These are phyloP conservation scores for Cruciata laevipes DNA, from an alignment of 257 asterid species.

Conservation along the genomic window DNA sequence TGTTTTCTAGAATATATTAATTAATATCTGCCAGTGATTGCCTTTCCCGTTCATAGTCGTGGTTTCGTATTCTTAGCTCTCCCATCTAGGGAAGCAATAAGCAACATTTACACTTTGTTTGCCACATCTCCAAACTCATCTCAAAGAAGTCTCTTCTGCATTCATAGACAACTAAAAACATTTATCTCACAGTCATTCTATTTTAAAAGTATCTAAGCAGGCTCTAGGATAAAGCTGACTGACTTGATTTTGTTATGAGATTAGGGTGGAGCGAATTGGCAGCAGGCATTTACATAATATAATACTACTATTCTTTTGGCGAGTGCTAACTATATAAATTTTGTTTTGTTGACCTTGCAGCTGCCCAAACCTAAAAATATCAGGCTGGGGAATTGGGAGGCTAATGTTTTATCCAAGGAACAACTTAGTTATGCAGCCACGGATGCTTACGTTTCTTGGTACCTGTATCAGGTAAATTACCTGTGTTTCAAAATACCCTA, in stretches of 20 bases:
- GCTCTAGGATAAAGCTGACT: neutral
- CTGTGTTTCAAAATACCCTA: neutral
- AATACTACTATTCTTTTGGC: neutral
- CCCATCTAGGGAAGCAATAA: neutral
- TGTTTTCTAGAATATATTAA: neutral
- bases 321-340: conserved; percentile 10
- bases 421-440: conserved; percentile 79
- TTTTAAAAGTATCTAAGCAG: neutral
- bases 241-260: neutral
- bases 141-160: neutral
- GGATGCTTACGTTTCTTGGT: conserved; percentile 86
- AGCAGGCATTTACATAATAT: neutral
- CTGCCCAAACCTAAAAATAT: conserved; percentile 71
- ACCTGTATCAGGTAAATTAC: conserved; percentile 63
- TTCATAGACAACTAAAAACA: too few species aligned
- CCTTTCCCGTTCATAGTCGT: neutral
- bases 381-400: conserved; percentile 94
- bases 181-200: neutral
- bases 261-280: neutral
- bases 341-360: conserved; percentile 40
- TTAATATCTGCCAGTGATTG: neutral
- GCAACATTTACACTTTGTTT: neutral
- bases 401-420: conserved; percentile 46
- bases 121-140: neutral
- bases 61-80: neutral